phyloP scores from a whole-genome alignment of 176 grass and related monocot species.

The Oryza coarctata region DNA sequence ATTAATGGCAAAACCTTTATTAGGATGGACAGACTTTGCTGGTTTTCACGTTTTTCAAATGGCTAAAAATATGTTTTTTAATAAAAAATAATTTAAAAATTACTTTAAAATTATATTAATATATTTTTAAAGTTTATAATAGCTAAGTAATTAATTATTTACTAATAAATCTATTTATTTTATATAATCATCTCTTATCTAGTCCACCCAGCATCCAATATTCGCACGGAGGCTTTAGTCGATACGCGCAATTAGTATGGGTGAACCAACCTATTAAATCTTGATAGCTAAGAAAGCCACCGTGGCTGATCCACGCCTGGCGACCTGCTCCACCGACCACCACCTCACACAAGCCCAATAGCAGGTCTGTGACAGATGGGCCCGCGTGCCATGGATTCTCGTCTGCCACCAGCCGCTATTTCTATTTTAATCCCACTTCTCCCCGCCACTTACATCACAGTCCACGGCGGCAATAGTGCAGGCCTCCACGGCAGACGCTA shows the following conservation, averaged over 20 bases:
- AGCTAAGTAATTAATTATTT: too few relatives aligned
- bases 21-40: too few relatives aligned
- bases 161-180: too few relatives aligned
- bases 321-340: constrained; percentile 5
- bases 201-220: too few relatives aligned
- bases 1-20: background rate
- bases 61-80: too few relatives aligned
- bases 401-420: background rate
- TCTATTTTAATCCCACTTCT: constrained; percentile 17
- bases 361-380: constrained; percentile 19
- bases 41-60: too few relatives aligned
- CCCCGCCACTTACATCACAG: background rate
- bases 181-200: too few relatives aligned
- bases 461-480: background rate
- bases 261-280: background rate
- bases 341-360: background rate
- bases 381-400: background rate
- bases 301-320: constrained; percentile 6
- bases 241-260: too few relatives aligned
- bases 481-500: background rate
- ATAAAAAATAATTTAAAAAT: too few relatives aligned
- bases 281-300: background rate
- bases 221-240: too few relatives aligned
- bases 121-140: too few relatives aligned
- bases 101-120: too few relatives aligned